Percentiles rank a stretch among this genome's conserved stretches.
Conservation (phyloP, 106 monocot genomes). For the Dactylorhiza incarnata region DNA sequence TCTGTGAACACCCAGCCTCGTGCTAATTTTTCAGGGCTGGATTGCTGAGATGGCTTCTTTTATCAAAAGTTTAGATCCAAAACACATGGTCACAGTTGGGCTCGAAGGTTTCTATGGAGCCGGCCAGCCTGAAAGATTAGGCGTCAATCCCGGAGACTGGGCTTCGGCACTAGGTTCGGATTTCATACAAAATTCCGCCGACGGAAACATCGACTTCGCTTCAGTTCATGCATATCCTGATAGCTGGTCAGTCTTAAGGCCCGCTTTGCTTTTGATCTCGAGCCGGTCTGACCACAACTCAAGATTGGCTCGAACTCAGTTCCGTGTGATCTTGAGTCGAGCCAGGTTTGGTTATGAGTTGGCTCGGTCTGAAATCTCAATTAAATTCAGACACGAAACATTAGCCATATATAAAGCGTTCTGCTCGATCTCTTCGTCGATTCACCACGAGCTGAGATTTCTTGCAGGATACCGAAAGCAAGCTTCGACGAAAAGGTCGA, state of each 20-base stretch:
- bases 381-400: no score
- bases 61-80: slow-evolving; percentile 63
- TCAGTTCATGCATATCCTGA: slow-evolving; percentile 97
- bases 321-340: no score
- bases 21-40: slow-evolving; percentile 56
- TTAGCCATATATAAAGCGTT: no score
- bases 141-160: slow-evolving; percentile 74
- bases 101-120: slow-evolving; percentile 86
- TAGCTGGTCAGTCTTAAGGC: slow-evolving; percentile 43
- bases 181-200: slow-evolving; percentile 74
- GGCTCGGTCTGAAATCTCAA: no score
- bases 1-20: neutral
- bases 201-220: slow-evolving; percentile 73
- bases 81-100: slow-evolving; percentile 80
- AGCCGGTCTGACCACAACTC: neutral
- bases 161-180: slow-evolving; percentile 76
- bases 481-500: slow-evolving; percentile 43
- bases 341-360: no score
- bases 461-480: slow-evolving; percentile 68
- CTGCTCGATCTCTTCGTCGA: no score
- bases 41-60: slow-evolving; percentile 82
- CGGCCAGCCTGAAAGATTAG: slow-evolving; percentile 36
- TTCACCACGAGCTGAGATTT: slow-evolving; percentile 1
- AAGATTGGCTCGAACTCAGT: no score
- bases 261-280: neutral